Evolutionary conservation across 108 stramenopile species (phyloP), one percentile per base, ranked within the genome.

Genomic region (Chaetoceros muelleri): DNA sequence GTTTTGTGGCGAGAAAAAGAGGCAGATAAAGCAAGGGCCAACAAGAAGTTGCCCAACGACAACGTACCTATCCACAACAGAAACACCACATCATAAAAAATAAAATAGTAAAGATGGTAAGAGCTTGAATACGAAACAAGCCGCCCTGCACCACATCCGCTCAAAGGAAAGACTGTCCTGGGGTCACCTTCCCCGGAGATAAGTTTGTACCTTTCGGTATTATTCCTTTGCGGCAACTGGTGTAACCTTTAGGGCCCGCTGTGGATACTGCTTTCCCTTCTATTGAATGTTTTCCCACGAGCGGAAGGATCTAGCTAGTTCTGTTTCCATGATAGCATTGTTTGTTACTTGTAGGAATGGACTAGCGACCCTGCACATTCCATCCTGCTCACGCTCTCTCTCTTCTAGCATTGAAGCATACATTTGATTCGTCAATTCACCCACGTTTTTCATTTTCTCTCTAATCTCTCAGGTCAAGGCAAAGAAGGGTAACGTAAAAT

Each of bases 401-500:
- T 28, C 22, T 7, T 8, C 8, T 28, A 8, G 7, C 8, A 28
- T 24, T 7, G 10, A 3, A 54, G 13, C 29, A 10, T 13, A 8
- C 22, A 28, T 16, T 16, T 28, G 24, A 28, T 21, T 54, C 49
- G 13, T 8, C 13, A 8, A 19, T 8, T 19, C 13, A 13, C 49
- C 13, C 8, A 8, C 19, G 20, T 49, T 30, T 45, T 27, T 44
- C 24, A 48, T 53, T 44, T 23, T 48, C 21, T 53, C 55, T 25
- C 16, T 34, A 16, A 44, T 13, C 51, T 34, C 21, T n/a, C 57
- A 90, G 87, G 87, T 79, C 48, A 90, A 91, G 70, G 81, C 71
- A 23, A 99, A 99, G 96, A 95, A 94, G 76, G 67, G 70, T 47
- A 74, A 70, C 49, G 86, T 83, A 62, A 97, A 97, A 82, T 97